Conservation (phyloP, 306 rosid genomes). For the Arachis stenosperma region DNA sequence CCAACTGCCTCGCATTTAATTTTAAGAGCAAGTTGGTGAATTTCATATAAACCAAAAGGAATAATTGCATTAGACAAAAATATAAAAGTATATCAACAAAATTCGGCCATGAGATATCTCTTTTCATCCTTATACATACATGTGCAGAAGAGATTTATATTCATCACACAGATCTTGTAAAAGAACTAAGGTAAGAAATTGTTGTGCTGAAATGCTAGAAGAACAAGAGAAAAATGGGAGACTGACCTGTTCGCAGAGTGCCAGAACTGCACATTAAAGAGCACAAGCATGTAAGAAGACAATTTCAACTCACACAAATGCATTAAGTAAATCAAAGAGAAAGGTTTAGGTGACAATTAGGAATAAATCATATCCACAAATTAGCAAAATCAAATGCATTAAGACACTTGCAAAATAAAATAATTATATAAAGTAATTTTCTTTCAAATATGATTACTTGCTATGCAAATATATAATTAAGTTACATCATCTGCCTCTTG, state of each 20-base stretch:
- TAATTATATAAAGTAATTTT: no score
- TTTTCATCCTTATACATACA: conserved; percentile 58
- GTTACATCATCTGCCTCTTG: conserved; percentile 60
- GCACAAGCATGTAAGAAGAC: conserved; percentile 23
- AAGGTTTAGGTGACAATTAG: background rate
- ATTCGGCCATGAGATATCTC: conserved; percentile 62
- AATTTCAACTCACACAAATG: conserved; percentile 27
- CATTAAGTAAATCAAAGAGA: background rate
- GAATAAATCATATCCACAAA: conserved; percentile 7
- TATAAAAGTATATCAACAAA: conserved; percentile 19
- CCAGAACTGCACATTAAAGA: conserved; percentile 55
- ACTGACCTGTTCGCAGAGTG: conserved; percentile 61
- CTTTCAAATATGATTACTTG: no score
- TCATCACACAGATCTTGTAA: conserved; percentile 82
- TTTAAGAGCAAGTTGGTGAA: conserved; percentile 25
- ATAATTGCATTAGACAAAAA: conserved; percentile 1
- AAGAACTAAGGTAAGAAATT: conserved; percentile 71
- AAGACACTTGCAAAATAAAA: background rate
- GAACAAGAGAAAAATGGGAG: conserved; percentile 55
- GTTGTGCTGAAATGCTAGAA: conserved; percentile 54
- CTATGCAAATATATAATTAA: no score
- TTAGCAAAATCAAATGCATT: conserved; percentile 13
- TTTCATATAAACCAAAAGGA: conserved; percentile 6
- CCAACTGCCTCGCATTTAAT: conserved; percentile 57
- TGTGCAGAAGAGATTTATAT: conserved; percentile 57